phyloP scores from a whole-genome alignment of 192 early-diverging fungal genomes.

The Backusella circina region DNA sequence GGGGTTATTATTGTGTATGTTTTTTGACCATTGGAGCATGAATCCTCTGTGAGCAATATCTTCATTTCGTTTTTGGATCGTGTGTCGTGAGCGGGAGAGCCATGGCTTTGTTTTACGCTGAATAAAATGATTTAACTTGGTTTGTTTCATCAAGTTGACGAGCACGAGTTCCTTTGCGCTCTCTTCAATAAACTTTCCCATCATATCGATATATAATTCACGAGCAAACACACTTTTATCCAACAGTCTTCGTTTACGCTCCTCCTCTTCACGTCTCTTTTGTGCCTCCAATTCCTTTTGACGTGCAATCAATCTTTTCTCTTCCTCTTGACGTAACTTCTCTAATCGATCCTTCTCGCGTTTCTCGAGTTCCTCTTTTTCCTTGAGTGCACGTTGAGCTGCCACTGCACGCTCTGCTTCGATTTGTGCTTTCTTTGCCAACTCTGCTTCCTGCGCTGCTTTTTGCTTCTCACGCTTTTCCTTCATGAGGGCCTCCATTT shows the following conservation, averaged over 20 bases:
- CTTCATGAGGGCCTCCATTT: neutral
- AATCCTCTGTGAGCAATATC: neutral
- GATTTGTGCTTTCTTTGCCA: neutral
- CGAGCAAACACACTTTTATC: neutral
- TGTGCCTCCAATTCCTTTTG: neutral
- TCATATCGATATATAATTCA: neutral
- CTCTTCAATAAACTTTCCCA: neutral
- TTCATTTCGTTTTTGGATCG: neutral
- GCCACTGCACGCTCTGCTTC: neutral
- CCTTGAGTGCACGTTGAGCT: neutral
- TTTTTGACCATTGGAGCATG: neutral
- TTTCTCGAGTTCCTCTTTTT: neutral
- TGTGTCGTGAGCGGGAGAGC: neutral
- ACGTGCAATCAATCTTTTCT: neutral
- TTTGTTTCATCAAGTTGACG: neutral
- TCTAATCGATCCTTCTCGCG: neutral
- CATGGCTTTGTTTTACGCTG: neutral
- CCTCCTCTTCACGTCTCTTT: neutral
- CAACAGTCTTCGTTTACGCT: neutral
- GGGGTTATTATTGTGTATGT: neutral
- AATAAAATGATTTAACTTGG: neutral
- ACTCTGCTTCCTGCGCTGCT: neutral
- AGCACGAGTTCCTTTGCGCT: neutral
- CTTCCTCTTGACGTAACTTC: neutral
- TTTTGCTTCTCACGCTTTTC: conserved; percentile 1